Percentiles rank a stretch among this genome's conserved stretches.
These are phyloP conservation scores for Stropharia rugosoannulata DNA, from an alignment of 768 basidiomycete genomes.

Conservation along the genomic window DNA sequence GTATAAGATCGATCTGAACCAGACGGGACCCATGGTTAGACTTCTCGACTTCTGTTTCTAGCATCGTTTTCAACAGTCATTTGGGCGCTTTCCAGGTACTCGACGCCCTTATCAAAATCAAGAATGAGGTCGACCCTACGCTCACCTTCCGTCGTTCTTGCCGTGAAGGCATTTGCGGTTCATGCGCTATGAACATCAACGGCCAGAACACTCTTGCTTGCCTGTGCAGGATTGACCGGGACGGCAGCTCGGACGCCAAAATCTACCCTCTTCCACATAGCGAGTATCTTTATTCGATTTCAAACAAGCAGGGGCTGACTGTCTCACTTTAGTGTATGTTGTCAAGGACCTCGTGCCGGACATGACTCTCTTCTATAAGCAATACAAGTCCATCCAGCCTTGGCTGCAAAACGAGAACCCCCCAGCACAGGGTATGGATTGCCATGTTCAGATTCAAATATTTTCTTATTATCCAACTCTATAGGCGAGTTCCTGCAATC, in stretches of 20 bases:
- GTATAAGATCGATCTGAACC: conserved; percentile 89
- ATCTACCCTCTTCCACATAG: conserved; percentile 98
- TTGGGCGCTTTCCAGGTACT: conserved; percentile 50
- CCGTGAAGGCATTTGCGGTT: conserved; percentile 95
- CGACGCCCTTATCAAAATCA: conserved; percentile 97
- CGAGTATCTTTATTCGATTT: conserved; percentile 38
- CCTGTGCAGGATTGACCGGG: conserved; percentile 90
- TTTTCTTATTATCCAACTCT: not conserved
- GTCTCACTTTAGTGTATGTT: conserved; percentile 75
- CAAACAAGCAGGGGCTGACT: not conserved
- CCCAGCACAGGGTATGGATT: conserved; percentile 57
- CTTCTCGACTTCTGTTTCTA: not conserved
- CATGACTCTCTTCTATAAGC: conserved; percentile 93
- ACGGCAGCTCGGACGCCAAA: conserved; percentile 70
- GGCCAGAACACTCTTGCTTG: conserved; percentile 98
- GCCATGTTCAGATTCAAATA: not conserved
- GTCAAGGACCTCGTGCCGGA: conserved; percentile 98
- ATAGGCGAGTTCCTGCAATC: conserved; percentile 85
- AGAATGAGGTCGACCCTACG: conserved; percentile 97
- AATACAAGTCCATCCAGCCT: conserved; percentile 99
- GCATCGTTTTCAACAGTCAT: conserved; percentile 4
- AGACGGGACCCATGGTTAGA: conserved; percentile 90
- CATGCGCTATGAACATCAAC: conserved; percentile 99
- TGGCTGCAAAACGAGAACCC: conserved; percentile 93
- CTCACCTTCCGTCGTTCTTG: conserved; percentile 94